Conservation (phyloP, 306 rosid genomes). For the Heteromeles arbutifolia region DNA sequence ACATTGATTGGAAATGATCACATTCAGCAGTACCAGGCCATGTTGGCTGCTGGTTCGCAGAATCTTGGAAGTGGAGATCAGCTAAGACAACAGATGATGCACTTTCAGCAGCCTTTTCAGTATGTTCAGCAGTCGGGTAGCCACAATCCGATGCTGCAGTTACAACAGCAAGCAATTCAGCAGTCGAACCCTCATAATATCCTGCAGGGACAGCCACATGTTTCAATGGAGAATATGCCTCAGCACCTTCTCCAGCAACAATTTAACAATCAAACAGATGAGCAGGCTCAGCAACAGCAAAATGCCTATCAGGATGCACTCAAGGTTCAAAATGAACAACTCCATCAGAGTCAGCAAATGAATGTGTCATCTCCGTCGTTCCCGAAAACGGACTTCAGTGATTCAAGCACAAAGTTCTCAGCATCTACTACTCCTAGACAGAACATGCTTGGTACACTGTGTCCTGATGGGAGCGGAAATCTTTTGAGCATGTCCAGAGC, state of each 20-base stretch:
- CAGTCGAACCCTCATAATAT: constrained; percentile 47
- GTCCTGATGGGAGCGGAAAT: constrained; percentile 62
- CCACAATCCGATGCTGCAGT: constrained; percentile 49
- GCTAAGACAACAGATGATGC: constrained; percentile 67
- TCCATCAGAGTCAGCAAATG: constrained; percentile 60
- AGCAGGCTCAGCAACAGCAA: constrained; percentile 51
- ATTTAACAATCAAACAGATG: constrained; percentile 43
- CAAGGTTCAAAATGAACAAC: constrained; percentile 51
- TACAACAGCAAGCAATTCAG: constrained; percentile 56
- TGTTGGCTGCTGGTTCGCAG: constrained; percentile 70
- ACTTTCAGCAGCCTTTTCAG: constrained; percentile 66
- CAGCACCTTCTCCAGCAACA: constrained; percentile 57
- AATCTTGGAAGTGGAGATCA: constrained; percentile 60
- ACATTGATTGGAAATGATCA: constrained; percentile 52
- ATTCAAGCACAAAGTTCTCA: constrained; percentile 50
- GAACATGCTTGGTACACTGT: constrained; percentile 47
- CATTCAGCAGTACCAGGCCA: constrained; percentile 68
- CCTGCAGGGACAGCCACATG: constrained; percentile 50
- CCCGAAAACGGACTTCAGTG: constrained; percentile 51
- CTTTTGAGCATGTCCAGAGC: constrained; percentile 49
- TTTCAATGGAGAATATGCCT: constrained; percentile 44
- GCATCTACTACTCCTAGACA: constrained; percentile 45
- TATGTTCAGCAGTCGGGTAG: constrained; percentile 59
- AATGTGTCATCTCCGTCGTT: constrained; percentile 59
- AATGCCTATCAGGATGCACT: constrained; percentile 43